phyloP scores from a whole-genome alignment of 1,284 basidiomycete species.

The Ustilago loliicola region DNA sequence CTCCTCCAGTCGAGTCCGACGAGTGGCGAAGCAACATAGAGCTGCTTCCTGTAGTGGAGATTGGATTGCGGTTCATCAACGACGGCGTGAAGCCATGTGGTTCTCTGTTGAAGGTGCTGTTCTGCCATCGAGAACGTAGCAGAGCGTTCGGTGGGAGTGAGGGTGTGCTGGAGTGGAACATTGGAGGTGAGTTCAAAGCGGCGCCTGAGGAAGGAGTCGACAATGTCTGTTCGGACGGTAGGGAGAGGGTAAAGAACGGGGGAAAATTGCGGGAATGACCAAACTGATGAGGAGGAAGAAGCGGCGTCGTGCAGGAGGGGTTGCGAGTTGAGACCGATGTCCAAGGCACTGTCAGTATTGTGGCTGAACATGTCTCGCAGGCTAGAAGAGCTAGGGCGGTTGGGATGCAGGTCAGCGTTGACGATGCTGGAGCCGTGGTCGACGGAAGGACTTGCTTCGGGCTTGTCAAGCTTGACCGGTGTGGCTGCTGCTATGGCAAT shows the following conservation, averaged over 20 bases:
- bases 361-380: background rate
- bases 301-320: background rate
- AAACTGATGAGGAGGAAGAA: background rate
- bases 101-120: background rate
- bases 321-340: background rate
- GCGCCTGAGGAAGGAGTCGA: background rate
- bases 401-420: background rate
- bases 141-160: background rate
- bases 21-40: conserved; percentile 20
- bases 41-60: conserved; percentile 9
- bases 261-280: background rate
- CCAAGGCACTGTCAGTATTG: too few relatives aligned
- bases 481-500: background rate
- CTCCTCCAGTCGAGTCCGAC: conserved; percentile 1
- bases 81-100: conserved; percentile 9
- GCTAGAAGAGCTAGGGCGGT: background rate
- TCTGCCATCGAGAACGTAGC: conserved; percentile 5
- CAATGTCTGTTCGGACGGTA: conserved; percentile 8
- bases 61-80: conserved; percentile 26
- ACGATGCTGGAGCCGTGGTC: background rate
- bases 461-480: background rate
- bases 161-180: background rate
- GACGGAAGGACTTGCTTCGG: background rate
- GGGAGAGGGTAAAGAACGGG: background rate
- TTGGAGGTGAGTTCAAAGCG: conserved; percentile 2